Base-by-base conservation (phyloP, 2,329 filamentous ascomycete genomes). In the Cyanodermella asteris region DNA sequence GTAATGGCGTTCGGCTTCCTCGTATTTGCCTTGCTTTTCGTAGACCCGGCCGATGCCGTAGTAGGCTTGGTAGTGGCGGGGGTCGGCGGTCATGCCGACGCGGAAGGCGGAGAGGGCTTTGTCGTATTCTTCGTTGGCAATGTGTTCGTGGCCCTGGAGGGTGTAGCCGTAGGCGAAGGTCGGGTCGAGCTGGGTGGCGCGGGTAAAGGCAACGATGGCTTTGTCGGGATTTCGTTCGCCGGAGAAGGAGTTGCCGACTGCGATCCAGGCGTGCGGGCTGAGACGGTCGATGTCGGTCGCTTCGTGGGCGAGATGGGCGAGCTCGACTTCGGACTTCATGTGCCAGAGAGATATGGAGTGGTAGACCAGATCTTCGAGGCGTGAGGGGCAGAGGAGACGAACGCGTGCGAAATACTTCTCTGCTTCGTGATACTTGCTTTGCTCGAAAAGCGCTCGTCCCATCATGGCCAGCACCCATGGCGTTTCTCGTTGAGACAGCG, bases 331-430 rank as follows among this genome's bases (percentile, higher is more conserved):
- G 34, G 76, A 72, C 48, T 91, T 91, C 33, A 93, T 55, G 46
- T 93, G 82, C 87, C 90, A 97, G n/a, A 97, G 61, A n/a, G 91
- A 73, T 1, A 87, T 97, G 9, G 84, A 94, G 50, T 91, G 97
- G 18, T 94, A 72, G 44, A 97, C 87, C 82, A 94, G 93, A 41
- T 93, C 82, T 42, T 91, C 75, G 22, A 90, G 59, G 4, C 78
- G 69, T 1, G 77, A 76, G 1, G 84, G 84, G 8, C 77, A 72
- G 36, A 87, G 59, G 16, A 72, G 64, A 25, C 80, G 71, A 35
- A 97, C 65, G 28, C 71, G 69, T 29, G 69, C 61, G 46, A 91
- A 97, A 39, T 72, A 75, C 34, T 75, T 78, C 43, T 91, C 84
- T 3, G 87, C 80, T 34, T 91, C 78, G 3, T 59, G 55, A 43